Base-by-base conservation (phyloP, 305 asterid genomes). In the Fraxinus paxiana region DNA sequence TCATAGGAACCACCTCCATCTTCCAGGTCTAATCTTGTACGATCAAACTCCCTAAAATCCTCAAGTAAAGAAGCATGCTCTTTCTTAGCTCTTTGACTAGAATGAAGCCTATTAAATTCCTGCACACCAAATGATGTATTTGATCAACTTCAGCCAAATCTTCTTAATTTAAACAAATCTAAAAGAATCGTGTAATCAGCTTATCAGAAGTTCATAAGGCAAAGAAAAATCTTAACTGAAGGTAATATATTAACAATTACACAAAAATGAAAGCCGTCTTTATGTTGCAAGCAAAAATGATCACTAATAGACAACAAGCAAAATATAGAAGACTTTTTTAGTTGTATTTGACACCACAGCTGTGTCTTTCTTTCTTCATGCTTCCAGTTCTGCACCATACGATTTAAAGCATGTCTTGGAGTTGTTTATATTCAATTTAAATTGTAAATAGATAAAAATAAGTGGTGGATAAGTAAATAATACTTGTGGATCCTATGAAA, bases 31-130 rank as follows among this genome's bases (percentile, higher is more conserved):
- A 95, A 89, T 86, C 97, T 89, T 82, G 96, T 85, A 43, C 97
- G 92, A 82, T 95, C 99, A 48, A 95, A 95, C 92, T 95, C 99
- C 91, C 97, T 90, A 86, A 95, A 95, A 86, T 93, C 98, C 78
- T 93, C 99, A 65, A 95, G 99, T 85, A 95, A 87, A 54, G 97
- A 93, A 24, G 98, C 98, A 69, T 95, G 99, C 90, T 95, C 98
- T 88, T 90, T 93, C 90, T 92, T 95, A 81, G 97, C 98, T 86
- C 96, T 90, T 85, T 90, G 86, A 82, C 97, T 95, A 77, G 97
- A 92, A 85, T 92, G 93, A 79, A 95, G 94, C 80, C 98, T 91
- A 78, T 90, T 90, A 85, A 91, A 95, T 86, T 95, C 99, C 99
- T 95, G 80, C 34, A 85, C 46, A 74, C 75, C 81, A 75, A 75